A percentile compares a stretch with the other conserved stretches of the same genome.
Evolutionary conservation across 2,329 filamentous ascomycete species (phyloP).

Genomic region (Pyrenophora graminea): DNA sequence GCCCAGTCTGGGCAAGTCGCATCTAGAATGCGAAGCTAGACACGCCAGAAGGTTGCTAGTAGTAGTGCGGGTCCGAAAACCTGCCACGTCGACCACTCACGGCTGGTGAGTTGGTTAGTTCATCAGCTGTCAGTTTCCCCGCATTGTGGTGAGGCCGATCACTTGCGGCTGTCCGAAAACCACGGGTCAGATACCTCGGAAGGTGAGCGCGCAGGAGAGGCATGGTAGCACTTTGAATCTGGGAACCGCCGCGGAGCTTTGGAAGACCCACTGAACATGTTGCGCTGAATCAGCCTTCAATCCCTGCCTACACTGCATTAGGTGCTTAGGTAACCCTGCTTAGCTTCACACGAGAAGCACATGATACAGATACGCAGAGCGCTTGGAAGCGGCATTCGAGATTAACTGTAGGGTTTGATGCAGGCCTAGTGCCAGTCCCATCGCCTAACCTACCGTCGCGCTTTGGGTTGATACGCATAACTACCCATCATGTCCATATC

Average conservation of each 20-base stretch:
- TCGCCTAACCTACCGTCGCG: too few relatives aligned
- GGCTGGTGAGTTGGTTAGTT: neutral
- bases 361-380: too few relatives aligned
- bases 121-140: constrained; percentile 7
- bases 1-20: neutral
- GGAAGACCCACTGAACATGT: too few relatives aligned
- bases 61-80: neutral
- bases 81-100: constrained; percentile 2
- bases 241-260: too few relatives aligned
- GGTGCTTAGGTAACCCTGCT: too few relatives aligned
- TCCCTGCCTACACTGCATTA: too few relatives aligned
- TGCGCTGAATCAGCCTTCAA: too few relatives aligned
- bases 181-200: neutral
- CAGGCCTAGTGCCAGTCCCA: too few relatives aligned
- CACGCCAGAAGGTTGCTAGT: constrained; percentile 4
- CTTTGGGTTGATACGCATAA: neutral
- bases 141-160: constrained; percentile 2
- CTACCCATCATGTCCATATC: neutral
- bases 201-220: neutral
- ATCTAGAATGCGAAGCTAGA: constrained; percentile 3
- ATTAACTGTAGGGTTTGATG: too few relatives aligned
- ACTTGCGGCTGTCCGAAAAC: neutral
- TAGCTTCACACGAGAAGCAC: too few relatives aligned
- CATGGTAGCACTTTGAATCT: too few relatives aligned
- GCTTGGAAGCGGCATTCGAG: too few relatives aligned